A percentile compares a stretch with the other conserved stretches of the same genome.
Conservation (phyloP, 2,329 filamentous ascomycete species). For the Cercospora janseana region DNA sequence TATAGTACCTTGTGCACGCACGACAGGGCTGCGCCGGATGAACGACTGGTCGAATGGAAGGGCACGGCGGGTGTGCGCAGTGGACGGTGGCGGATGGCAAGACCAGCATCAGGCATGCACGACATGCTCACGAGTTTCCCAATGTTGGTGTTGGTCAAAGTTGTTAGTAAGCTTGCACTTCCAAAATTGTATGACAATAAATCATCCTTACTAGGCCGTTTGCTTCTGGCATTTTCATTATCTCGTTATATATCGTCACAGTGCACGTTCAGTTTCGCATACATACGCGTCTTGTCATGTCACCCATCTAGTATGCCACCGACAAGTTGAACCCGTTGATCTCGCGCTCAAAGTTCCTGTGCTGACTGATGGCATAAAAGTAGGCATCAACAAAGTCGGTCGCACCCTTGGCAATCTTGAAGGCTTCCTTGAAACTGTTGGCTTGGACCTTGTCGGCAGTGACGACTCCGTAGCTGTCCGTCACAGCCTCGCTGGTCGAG, state of each 20-base stretch:
- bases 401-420: slow-evolving; percentile 65
- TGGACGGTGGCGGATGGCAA: too few relatives aligned
- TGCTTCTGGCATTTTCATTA: too few relatives aligned
- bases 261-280: not conserved
- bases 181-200: not conserved
- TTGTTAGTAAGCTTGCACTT: not conserved
- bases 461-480: slow-evolving; percentile 74
- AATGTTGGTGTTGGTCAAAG: too few relatives aligned
- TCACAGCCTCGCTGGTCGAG: slow-evolving; percentile 51
- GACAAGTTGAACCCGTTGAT: slow-evolving; percentile 63
- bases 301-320: slow-evolving; percentile 62
- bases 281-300: not conserved
- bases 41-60: too few relatives aligned
- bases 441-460: slow-evolving; percentile 58
- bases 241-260: not conserved
- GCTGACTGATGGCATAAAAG: slow-evolving; percentile 66
- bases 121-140: too few relatives aligned
- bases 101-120: too few relatives aligned
- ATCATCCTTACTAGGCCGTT: too few relatives aligned
- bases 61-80: too few relatives aligned
- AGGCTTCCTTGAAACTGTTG: slow-evolving; percentile 59
- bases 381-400: slow-evolving; percentile 70
- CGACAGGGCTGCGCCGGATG: too few relatives aligned
- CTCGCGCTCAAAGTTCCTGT: slow-evolving; percentile 73
- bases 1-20: too few relatives aligned